Evolutionary conservation across 1,284 basidiomycete species (phyloP).

Genomic region (Ganoderma multipileum): DNA sequence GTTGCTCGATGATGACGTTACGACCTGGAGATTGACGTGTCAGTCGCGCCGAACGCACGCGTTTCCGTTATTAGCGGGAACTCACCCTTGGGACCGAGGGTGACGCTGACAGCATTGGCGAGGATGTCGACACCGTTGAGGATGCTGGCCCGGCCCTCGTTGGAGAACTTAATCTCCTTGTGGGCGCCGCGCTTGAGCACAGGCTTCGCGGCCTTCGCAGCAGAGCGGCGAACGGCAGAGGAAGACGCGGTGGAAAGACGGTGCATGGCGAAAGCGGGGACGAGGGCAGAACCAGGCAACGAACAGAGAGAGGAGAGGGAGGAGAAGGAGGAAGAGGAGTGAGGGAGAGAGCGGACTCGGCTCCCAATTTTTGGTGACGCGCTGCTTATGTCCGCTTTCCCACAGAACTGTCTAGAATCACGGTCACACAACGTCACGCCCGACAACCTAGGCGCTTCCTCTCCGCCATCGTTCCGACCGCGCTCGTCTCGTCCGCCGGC

Average conservation of each 20-base stretch:
- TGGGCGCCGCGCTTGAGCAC: slow-evolving; percentile 76
- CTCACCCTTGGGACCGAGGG: slow-evolving; percentile 94
- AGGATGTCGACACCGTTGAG: slow-evolving; percentile 96
- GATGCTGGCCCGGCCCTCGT: slow-evolving; percentile 94
- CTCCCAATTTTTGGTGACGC: slow-evolving; percentile 20
- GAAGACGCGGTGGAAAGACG: slow-evolving; percentile 49
- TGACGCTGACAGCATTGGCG: slow-evolving; percentile 94
- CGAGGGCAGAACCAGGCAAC: slow-evolving; percentile 6
- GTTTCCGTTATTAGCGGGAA: background rate
- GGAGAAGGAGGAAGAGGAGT: slow-evolving; percentile 24
- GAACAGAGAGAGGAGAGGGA: slow-evolving; percentile 19
- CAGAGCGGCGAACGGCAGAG: slow-evolving; percentile 50
- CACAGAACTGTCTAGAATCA: slow-evolving; percentile 39
- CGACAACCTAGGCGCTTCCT: background rate
- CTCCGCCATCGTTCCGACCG: background rate
- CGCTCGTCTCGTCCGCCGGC: no score
- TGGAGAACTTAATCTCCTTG: slow-evolving; percentile 98
- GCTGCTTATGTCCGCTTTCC: slow-evolving; percentile 26
- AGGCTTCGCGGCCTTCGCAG: slow-evolving; percentile 54
- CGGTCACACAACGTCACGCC: slow-evolving; percentile 27
- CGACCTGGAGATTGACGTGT: slow-evolving; percentile 62
- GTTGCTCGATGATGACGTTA: slow-evolving; percentile 99
- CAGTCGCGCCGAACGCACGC: slow-evolving; percentile 22
- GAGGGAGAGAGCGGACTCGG: slow-evolving; percentile 11
- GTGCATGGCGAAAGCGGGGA: slow-evolving; percentile 40